A percentile compares a stretch with the other conserved stretches of the same genome.
Evolutionary conservation across 257 asterid species (phyloP).

Genomic region (Fraxinus pennsylvanica): DNA sequence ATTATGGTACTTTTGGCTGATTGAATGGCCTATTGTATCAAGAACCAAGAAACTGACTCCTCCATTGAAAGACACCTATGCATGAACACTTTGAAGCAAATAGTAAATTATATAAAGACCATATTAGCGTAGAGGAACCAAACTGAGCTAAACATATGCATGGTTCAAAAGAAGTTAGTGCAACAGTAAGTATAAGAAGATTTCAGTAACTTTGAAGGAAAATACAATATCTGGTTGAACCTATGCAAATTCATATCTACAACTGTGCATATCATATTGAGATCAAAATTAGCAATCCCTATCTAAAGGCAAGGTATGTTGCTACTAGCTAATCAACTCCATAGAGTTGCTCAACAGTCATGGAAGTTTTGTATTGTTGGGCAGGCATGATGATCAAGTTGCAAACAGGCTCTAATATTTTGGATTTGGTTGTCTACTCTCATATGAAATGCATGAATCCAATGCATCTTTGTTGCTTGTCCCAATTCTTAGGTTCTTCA

Average conservation of each 20-base stretch:
- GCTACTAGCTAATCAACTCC: background rate
- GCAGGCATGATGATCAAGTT: background rate
- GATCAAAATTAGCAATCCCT: background rate
- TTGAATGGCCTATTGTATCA: constrained; percentile 78
- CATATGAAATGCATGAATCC: background rate
- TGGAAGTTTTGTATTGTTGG: background rate
- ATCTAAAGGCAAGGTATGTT: background rate
- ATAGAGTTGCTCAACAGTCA: background rate
- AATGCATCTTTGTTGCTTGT: background rate
- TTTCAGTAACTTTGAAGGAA: background rate
- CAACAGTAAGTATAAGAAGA: background rate
- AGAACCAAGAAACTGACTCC: constrained; percentile 86
- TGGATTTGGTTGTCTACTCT: background rate
- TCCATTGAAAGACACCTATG: constrained; percentile 76
- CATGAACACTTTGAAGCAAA: constrained; percentile 42
- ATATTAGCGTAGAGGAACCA: background rate
- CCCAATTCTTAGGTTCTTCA: background rate
- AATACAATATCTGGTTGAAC: background rate
- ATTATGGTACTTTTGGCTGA: constrained; percentile 87
- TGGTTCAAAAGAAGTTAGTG: constrained; percentile 10
- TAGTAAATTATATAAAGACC: constrained; percentile 36
- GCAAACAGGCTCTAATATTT: background rate
- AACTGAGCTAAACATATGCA: background rate
- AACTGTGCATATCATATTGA: background rate
- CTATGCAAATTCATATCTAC: background rate